Conservation (phyloP, 768 basidiomycete genomes). For the Hericium rajendrae region DNA sequence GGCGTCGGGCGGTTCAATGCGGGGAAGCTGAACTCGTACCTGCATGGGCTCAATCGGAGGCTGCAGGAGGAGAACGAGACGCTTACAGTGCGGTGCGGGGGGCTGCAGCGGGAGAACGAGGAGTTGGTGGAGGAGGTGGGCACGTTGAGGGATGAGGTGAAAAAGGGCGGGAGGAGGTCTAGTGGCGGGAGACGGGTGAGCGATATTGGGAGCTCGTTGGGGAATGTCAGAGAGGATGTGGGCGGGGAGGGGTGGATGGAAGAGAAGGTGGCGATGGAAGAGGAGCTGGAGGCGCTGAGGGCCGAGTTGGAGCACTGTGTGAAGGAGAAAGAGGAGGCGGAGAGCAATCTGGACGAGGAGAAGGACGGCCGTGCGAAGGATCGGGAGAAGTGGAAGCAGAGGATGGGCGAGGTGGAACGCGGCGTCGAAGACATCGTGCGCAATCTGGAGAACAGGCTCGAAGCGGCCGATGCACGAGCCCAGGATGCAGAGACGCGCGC, state of each 20-base stretch:
- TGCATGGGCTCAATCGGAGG: constrained; percentile 76
- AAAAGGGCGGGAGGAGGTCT: constrained; percentile 24
- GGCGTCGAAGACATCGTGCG: constrained; percentile 59
- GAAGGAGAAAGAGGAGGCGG: constrained; percentile 29
- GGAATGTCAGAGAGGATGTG: constrained; percentile 55
- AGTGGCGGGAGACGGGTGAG: constrained; percentile 39
- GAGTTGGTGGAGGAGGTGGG: constrained; percentile 12
- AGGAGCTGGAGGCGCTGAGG: constrained; percentile 22
- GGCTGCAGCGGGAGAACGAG: constrained; percentile 38
- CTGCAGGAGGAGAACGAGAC: constrained; percentile 79
- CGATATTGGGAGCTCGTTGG: constrained; percentile 38
- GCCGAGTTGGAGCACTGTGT: constrained; percentile 27
- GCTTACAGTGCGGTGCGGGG: constrained; percentile 43
- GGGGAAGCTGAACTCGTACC: constrained; percentile 73
- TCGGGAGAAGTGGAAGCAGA: constrained; percentile 59
- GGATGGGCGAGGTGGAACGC: constrained; percentile 62
- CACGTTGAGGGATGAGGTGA: constrained; percentile 8
- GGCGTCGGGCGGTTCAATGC: constrained; percentile 78
- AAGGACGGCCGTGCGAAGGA: constrained; percentile 49
- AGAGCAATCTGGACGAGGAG: constrained; percentile 42
- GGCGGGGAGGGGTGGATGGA: constrained; percentile 61
- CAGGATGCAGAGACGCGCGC: constrained; percentile 30
- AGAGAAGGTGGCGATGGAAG: constrained; percentile 50
- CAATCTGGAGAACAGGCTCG: constrained; percentile 50
- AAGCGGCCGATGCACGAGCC: constrained; percentile 39